These are phyloP conservation scores for Pichia sp. DNA, from an alignment of 1,139 yeast genomes.

Conservation along the genomic window DNA sequence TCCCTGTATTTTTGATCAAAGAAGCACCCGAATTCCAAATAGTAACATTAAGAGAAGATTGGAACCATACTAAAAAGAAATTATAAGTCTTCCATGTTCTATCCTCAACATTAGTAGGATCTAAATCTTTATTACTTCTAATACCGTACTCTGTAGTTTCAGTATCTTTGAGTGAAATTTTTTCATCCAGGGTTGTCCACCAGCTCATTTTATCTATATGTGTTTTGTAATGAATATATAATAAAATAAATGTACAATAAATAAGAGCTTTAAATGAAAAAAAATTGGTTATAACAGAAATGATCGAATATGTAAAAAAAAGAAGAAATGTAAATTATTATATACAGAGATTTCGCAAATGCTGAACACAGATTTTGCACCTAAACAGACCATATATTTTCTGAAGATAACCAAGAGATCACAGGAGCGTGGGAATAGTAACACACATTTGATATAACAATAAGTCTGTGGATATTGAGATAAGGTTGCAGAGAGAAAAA, in stretches of 20 bases:
- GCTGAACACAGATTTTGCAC: too few species aligned
- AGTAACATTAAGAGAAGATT: slow-evolving; percentile 24
- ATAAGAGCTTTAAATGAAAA: too few species aligned
- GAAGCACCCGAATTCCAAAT: slow-evolving; percentile 33
- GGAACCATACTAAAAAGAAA: slow-evolving; percentile 26
- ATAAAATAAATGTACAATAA: not conserved
- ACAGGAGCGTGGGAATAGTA: too few species aligned
- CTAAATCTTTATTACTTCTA: slow-evolving; percentile 28
- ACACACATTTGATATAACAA: too few species aligned
- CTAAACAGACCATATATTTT: too few species aligned
- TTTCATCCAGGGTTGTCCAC: slow-evolving; percentile 15
- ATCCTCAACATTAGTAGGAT: slow-evolving; percentile 26
- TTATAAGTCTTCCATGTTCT: slow-evolving; percentile 27
- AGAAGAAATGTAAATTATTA: too few species aligned
- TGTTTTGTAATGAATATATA: not conserved
- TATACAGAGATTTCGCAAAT: too few species aligned
- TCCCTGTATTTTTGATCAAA: slow-evolving; percentile 19
- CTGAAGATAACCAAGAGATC: too few species aligned
- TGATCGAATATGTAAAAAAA: too few species aligned
- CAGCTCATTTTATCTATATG: slow-evolving; percentile 5
- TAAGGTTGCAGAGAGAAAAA: too few species aligned
- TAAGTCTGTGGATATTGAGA: too few species aligned
- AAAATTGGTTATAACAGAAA: too few species aligned
- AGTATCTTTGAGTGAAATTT: slow-evolving; percentile 15
- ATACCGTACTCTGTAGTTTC: slow-evolving; percentile 15